Percentiles rank a stretch among this genome's conserved stretches.
phyloP scores from a whole-genome alignment of 2,329 filamentous ascomycete species.

The Colletotrichum theobromicola region DNA sequence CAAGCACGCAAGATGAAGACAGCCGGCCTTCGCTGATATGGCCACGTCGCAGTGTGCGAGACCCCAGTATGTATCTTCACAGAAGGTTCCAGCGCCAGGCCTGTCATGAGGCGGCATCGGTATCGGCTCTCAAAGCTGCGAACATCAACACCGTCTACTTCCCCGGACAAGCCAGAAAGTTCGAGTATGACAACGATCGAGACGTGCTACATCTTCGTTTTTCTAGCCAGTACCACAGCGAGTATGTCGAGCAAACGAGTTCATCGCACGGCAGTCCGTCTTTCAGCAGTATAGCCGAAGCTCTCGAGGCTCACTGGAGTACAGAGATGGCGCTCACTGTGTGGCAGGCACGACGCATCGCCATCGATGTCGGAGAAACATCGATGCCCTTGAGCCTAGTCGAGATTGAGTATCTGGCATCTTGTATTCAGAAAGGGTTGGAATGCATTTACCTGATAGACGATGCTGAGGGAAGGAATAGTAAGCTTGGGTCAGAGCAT shows the following conservation, averaged over 20 bases:
- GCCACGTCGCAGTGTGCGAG: background rate
- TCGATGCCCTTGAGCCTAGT: constrained; percentile 22
- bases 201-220: constrained; percentile 33
- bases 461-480: constrained; percentile 21
- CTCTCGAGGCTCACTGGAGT: constrained; percentile 33
- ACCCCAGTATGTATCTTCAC: background rate
- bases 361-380: constrained; percentile 31
- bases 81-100: constrained; percentile 3
- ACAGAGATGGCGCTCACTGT: constrained; percentile 29
- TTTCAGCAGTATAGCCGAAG: constrained; percentile 4
- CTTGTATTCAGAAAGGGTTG: constrained; percentile 28
- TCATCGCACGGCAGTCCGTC: background rate
- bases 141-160: constrained; percentile 27
- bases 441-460: constrained; percentile 36
- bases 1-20: background rate
- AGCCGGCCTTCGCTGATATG: background rate
- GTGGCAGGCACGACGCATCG: constrained; percentile 27
- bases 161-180: constrained; percentile 24
- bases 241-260: background rate
- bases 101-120: constrained; percentile 12
- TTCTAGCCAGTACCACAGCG: constrained; percentile 7
- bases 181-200: constrained; percentile 25
- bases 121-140: background rate
- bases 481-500: background rate
- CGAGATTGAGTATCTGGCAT: constrained; percentile 32